Conservation (phyloP, 768 basidiomycete species). For the Boletus sp. region DNA sequence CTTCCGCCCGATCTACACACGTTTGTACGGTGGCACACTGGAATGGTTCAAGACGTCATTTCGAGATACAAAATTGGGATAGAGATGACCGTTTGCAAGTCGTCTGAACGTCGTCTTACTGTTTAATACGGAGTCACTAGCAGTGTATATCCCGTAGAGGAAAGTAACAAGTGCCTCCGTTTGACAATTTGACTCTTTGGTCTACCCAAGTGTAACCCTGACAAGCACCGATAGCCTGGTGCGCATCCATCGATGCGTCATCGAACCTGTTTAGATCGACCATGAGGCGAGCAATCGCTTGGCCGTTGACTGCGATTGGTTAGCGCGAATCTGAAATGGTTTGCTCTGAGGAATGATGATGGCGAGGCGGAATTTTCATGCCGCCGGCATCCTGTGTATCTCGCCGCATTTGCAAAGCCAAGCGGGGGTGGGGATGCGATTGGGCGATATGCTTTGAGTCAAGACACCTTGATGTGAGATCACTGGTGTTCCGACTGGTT, state of each 20-base stretch:
- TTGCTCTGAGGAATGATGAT: background rate
- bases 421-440: too few relatives aligned
- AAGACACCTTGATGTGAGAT: too few relatives aligned
- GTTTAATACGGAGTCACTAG: background rate
- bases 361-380: background rate
- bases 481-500: too few relatives aligned
- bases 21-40: background rate
- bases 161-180: background rate
- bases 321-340: slow-evolving; percentile 2
- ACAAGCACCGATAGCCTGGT: background rate
- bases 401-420: background rate
- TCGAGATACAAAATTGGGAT: background rate
- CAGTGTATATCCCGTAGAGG: too few relatives aligned
- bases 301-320: background rate
- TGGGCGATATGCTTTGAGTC: too few relatives aligned
- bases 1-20: slow-evolving; percentile 4
- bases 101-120: background rate
- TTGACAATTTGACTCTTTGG: background rate
- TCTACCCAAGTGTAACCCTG: background rate
- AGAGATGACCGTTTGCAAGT: background rate
- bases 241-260: background rate
- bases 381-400: background rate
- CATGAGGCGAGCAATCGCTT: background rate
- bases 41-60: slow-evolving; percentile 9
- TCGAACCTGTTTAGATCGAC: background rate